Percentiles rank a stretch among this genome's conserved stretches.
These are phyloP conservation scores for Kodamaea alishanica DNA, from an alignment of 1,139 yeast species.

Conservation along the genomic window DNA sequence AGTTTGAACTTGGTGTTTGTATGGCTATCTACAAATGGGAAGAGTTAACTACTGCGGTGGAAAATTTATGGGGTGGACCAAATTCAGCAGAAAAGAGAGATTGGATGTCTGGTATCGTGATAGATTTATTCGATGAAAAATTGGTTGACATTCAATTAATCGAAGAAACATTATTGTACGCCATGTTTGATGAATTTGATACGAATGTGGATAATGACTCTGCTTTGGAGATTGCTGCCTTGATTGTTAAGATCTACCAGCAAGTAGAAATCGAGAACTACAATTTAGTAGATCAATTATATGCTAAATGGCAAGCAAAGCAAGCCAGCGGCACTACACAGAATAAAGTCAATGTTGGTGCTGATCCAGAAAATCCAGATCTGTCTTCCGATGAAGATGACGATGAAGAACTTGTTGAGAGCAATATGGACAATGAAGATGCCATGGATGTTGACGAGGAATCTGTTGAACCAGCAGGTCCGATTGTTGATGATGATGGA, in stretches of 20 bases:
- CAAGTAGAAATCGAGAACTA: conserved; percentile 56
- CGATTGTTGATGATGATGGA: conserved; percentile 88
- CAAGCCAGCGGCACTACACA: conserved; percentile 33
- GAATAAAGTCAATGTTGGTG: conserved; percentile 37
- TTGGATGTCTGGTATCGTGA: conserved; percentile 18
- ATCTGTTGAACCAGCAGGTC: conserved; percentile 39
- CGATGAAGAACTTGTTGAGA: conserved; percentile 41
- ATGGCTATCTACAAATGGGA: conserved; percentile 91
- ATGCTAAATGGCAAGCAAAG: conserved; percentile 53
- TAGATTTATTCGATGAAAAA: conserved; percentile 58
- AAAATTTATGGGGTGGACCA: conserved; percentile 95
- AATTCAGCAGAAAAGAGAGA: conserved; percentile 78
- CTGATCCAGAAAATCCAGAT: conserved; percentile 62
- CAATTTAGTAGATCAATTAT: conserved; percentile 54
- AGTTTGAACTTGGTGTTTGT: conserved; percentile 90
- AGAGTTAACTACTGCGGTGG: conserved; percentile 86
- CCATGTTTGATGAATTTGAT: conserved; percentile 94
- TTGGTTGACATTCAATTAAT: conserved; percentile 72
- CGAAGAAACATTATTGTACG: conserved; percentile 81
- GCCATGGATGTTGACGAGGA: conserved; percentile 37
- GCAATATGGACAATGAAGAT: conserved; percentile 24
- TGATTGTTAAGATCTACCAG: conserved; percentile 61
- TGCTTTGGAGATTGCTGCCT: conserved; percentile 68
- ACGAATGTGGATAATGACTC: conserved; percentile 86
- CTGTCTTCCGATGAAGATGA: conserved; percentile 45